Percentiles rank a stretch among this genome's conserved stretches.
These are phyloP conservation scores for Chlorella sp. DNA, from an alignment of 139 green algal genomes.

Conservation along the genomic window DNA sequence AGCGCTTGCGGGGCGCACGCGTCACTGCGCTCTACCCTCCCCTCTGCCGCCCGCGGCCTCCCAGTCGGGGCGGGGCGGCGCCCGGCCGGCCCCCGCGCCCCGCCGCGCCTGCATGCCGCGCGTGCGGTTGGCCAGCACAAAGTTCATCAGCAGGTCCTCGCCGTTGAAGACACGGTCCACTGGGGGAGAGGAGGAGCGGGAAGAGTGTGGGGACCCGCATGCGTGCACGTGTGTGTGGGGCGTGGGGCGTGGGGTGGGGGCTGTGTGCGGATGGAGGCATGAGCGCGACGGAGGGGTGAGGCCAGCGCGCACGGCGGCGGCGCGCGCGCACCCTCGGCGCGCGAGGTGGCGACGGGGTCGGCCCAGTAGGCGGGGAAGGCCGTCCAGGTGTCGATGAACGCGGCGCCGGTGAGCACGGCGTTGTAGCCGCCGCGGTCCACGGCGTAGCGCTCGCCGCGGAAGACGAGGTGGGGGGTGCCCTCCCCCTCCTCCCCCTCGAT, in stretches of 20 bases:
- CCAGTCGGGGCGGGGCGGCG: too few species aligned
- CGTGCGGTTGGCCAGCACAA: conserved; percentile 40
- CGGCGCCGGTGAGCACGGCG: conserved; percentile 48
- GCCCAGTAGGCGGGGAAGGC: conserved; percentile 44
- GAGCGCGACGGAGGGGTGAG: too few species aligned
- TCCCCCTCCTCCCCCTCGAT: conserved; percentile 1
- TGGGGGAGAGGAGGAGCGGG: neutral
- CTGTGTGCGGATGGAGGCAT: neutral
- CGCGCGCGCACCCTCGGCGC: conserved; percentile 1
- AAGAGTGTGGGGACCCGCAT: neutral
- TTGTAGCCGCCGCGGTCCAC: conserved; percentile 42
- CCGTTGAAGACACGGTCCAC: conserved; percentile 59
- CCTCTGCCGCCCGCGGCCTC: neutral
- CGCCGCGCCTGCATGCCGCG: neutral
- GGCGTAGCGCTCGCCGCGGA: neutral
- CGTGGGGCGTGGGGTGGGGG: neutral
- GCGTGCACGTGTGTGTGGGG: neutral
- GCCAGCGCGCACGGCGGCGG: too few species aligned
- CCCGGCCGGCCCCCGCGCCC: too few species aligned
- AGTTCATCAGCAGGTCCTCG: conserved; percentile 62
- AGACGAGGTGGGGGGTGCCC: neutral
- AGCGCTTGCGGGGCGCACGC: too few species aligned
- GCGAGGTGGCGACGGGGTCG: neutral
- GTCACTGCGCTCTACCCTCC: too few species aligned
- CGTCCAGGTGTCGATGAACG: conserved; percentile 45